These are phyloP conservation scores for Starmera dryadoides DNA, from an alignment of 805 yeast genomes.

Conservation along the genomic window DNA sequence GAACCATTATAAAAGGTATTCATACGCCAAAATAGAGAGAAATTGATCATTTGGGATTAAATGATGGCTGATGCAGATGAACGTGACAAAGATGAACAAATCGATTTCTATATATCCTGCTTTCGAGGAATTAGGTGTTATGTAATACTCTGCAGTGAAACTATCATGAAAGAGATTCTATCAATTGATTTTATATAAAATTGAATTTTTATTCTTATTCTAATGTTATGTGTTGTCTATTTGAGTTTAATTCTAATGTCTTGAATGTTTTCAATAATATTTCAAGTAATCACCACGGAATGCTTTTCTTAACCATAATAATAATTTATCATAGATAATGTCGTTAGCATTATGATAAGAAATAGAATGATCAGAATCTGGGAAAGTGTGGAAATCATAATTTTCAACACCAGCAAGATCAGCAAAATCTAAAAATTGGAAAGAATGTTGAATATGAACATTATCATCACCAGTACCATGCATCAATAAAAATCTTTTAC, in stretches of 20 bases:
- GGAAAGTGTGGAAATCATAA: constrained; percentile 71
- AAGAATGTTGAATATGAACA: constrained; percentile 88
- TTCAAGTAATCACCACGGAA: constrained; percentile 39
- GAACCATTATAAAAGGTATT: too few species aligned
- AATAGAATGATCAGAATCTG: constrained; percentile 74
- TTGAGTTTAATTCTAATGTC: too few species aligned
- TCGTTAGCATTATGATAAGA: constrained; percentile 63
- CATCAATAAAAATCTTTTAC: constrained; percentile 72
- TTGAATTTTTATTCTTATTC: too few species aligned
- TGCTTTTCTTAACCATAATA: constrained; percentile 59
- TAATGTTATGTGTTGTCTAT: too few species aligned
- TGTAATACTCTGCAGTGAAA: too few species aligned
- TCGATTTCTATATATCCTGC: too few species aligned
- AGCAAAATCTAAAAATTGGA: constrained; percentile 68
- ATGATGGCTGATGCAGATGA: too few species aligned
- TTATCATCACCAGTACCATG: constrained; percentile 98
- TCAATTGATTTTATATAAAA: too few species aligned
- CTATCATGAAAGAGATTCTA: neutral
- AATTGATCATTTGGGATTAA: too few species aligned
- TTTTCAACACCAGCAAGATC: constrained; percentile 74
- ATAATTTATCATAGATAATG: constrained; percentile 62
- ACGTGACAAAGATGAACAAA: too few species aligned
- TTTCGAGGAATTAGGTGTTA: too few species aligned
- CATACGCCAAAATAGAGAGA: too few species aligned
- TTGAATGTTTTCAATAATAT: neutral